Conservation (phyloP, 441 rosid species). For the Erysimum cheiri region DNA sequence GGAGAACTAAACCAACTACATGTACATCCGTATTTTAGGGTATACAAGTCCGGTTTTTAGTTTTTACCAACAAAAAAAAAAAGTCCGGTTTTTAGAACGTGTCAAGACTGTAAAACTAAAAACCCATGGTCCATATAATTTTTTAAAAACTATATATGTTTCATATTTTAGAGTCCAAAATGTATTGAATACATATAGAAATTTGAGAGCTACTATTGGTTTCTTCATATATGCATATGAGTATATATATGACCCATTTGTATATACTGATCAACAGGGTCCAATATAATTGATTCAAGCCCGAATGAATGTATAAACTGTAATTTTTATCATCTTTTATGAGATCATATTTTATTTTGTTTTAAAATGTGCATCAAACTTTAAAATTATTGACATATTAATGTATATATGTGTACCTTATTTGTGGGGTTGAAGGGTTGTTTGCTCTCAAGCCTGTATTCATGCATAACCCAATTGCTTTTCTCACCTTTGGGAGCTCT, state of each 20-base stretch:
- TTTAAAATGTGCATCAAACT: neutral
- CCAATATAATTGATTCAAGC: neutral
- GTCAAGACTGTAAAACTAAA: conserved; percentile 7
- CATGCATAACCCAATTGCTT: conserved; percentile 86
- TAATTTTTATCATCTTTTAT: neutral
- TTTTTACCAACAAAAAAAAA: too few relatives aligned
- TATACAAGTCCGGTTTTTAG: too few relatives aligned
- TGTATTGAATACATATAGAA: neutral
- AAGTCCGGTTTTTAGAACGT: neutral
- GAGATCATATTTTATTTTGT: neutral
- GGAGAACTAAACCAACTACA: too few relatives aligned
- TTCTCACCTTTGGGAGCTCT: conserved; percentile 85
- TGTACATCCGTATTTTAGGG: too few relatives aligned
- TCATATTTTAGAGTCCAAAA: neutral
- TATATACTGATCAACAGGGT: neutral
- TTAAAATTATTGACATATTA: neutral
- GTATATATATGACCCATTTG: neutral
- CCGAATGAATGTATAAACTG: neutral
- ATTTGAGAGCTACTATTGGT: neutral
- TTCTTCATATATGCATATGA: too few relatives aligned
- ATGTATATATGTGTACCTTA: conserved; percentile 51
- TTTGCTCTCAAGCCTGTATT: conserved; percentile 64
- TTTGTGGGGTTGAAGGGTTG: conserved; percentile 48
- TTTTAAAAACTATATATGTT: neutral
- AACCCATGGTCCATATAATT: neutral